phyloP scores from a whole-genome alignment of 2,329 filamentous ascomycete genomes.

The Pyrenochaeta sp. region DNA sequence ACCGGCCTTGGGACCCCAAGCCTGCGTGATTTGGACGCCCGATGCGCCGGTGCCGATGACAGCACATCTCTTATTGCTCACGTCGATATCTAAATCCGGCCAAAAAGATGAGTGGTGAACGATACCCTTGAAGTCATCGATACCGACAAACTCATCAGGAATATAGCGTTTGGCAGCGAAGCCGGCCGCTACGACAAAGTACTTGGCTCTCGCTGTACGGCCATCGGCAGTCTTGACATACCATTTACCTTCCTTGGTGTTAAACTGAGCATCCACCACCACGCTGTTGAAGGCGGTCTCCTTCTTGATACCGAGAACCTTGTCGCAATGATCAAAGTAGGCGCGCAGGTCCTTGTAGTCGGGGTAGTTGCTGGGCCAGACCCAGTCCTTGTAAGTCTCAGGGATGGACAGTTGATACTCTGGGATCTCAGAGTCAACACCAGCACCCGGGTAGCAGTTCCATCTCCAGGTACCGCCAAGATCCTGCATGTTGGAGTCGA shows the following conservation, averaged over 20 bases:
- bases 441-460: conserved; percentile 43
- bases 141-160: conserved; percentile 61
- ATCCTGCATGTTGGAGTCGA: conserved; percentile 29
- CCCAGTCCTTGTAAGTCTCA: conserved; percentile 58
- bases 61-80: conserved; percentile 63
- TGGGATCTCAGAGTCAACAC: conserved; percentile 53
- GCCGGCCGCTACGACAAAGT: conserved; percentile 60
- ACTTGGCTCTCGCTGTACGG: conserved; percentile 55
- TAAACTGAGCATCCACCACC: conserved; percentile 59
- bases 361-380: conserved; percentile 61
- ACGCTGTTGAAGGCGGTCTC: conserved; percentile 62
- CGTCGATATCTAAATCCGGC: conserved; percentile 62
- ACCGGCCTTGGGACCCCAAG: conserved; percentile 59
- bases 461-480: conserved; percentile 48
- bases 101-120: conserved; percentile 67
- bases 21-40: conserved; percentile 68
- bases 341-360: conserved; percentile 57
- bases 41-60: conserved; percentile 70
- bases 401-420: conserved; percentile 54
- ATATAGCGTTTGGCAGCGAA: conserved; percentile 66
- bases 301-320: conserved; percentile 60
- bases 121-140: conserved; percentile 64
- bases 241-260: conserved; percentile 57
- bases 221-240: conserved; percentile 58
- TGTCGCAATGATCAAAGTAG: conserved; percentile 67